Evolutionary conservation across 2,329 filamentous ascomycete genomes (phyloP).

Genomic region (Colletotrichum sp.): DNA sequence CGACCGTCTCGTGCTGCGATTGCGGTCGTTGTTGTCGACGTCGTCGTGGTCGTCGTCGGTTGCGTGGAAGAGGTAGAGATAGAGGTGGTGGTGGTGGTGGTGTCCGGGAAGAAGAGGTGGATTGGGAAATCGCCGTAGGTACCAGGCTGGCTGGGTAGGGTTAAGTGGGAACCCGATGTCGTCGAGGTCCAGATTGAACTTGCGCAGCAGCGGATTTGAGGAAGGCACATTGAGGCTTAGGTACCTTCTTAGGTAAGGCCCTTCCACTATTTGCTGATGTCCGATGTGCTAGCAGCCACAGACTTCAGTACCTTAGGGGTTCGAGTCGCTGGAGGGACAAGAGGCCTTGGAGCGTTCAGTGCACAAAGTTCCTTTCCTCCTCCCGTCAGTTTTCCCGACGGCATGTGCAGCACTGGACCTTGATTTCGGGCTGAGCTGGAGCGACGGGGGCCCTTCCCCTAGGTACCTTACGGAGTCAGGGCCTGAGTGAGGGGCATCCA

Average conservation of each 20-base stretch:
- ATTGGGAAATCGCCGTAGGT: background rate
- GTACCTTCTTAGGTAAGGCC: conserved; percentile 5
- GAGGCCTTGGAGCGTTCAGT: background rate
- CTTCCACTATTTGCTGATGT: background rate
- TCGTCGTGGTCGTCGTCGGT: background rate
- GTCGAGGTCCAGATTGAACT: conserved; percentile 10
- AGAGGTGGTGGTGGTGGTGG: background rate
- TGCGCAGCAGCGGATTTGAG: conserved; percentile 11
- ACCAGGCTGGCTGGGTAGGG: too few species aligned
- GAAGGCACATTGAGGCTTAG: background rate
- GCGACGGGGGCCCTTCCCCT: background rate
- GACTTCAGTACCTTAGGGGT: too few species aligned
- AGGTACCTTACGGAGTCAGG: too few species aligned
- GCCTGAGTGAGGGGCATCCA: background rate
- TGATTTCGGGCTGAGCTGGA: background rate
- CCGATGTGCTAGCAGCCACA: background rate
- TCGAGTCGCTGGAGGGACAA: background rate
- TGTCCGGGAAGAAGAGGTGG: background rate
- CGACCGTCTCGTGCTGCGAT: background rate
- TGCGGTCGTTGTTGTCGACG: background rate
- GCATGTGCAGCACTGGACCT: background rate
- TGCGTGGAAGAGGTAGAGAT: background rate
- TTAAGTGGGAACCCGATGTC: background rate
- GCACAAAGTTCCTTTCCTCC: background rate
- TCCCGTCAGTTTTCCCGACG: background rate